These are phyloP conservation scores for Mikania micrantha DNA, from an alignment of 129 eudicot genomes.

Conservation along the genomic window DNA sequence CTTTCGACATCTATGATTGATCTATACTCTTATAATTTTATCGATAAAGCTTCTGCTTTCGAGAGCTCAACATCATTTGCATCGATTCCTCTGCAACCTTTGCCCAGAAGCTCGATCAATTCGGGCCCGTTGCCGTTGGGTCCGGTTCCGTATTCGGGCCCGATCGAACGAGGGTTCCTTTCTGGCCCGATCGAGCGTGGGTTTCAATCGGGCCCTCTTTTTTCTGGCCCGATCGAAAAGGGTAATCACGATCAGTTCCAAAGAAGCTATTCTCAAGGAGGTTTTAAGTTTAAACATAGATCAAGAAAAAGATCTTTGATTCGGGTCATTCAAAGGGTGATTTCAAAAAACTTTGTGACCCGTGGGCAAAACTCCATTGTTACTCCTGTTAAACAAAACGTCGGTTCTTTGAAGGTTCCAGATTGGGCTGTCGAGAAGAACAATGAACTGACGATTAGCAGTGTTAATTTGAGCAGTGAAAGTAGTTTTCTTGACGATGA, in stretches of 20 bases:
- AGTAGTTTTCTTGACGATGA: slow-evolving; percentile 59
- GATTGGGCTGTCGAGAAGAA: slow-evolving; percentile 70
- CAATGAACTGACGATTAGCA: slow-evolving; percentile 53
- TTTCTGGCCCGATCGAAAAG: slow-evolving; percentile 75
- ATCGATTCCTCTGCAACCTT: slow-evolving; percentile 70
- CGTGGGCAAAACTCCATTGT: slow-evolving; percentile 88
- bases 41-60: slow-evolving; percentile 69
- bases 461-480: slow-evolving; percentile 77
- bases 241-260: slow-evolving; percentile 48
- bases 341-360: slow-evolving; percentile 49
- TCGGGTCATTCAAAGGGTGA: slow-evolving; percentile 53
- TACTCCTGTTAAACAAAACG: slow-evolving; percentile 56
- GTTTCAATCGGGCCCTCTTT: slow-evolving; percentile 73
- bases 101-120: slow-evolving; percentile 45
- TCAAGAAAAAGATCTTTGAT: slow-evolving; percentile 50
- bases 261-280: slow-evolving; percentile 74
- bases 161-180: slow-evolving; percentile 55
- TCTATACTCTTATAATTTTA: slow-evolving; percentile 36
- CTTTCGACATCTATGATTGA: slow-evolving; percentile 65
- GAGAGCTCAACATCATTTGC: slow-evolving; percentile 88
- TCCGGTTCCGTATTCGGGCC: slow-evolving; percentile 42
- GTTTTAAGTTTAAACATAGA: slow-evolving; percentile 36
- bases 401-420: slow-evolving; percentile 36
- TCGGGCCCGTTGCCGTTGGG: slow-evolving; percentile 60
- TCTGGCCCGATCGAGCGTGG: slow-evolving; percentile 93